Conservation (phyloP, 345 rosid genomes). For the Camelina laxa region DNA sequence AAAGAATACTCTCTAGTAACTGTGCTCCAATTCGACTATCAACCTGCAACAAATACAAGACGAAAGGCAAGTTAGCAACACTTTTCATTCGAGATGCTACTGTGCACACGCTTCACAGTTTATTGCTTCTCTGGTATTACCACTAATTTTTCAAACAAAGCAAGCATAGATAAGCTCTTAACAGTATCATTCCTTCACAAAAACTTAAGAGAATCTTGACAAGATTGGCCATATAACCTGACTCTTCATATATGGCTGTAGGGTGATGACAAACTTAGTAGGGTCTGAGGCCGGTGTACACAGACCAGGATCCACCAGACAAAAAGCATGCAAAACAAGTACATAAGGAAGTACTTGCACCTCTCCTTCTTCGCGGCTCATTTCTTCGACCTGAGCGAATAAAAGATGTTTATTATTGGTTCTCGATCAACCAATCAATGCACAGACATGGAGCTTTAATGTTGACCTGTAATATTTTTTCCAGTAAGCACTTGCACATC, state of each 20-base stretch:
- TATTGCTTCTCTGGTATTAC: slow-evolving; percentile 9
- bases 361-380: slow-evolving; percentile 71
- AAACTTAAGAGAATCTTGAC: slow-evolving; percentile 27
- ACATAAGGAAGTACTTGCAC: slow-evolving; percentile 76
- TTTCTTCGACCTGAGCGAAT: slow-evolving; percentile 78
- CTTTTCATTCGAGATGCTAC: slow-evolving; percentile 10
- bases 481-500: slow-evolving; percentile 97
- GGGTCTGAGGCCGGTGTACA: slow-evolving; percentile 94
- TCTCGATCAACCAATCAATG: slow-evolving; percentile 31
- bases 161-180: slow-evolving; percentile 27
- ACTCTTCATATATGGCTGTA: slow-evolving; percentile 94
- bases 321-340: slow-evolving; percentile 87
- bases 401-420: slow-evolving; percentile 28
- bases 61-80: slow-evolving; percentile 28
- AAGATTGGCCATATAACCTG: slow-evolving; percentile 58
- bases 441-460: slow-evolving; percentile 14
- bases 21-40: slow-evolving; percentile 86
- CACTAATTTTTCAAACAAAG: slow-evolving; percentile 17
- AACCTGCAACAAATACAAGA: slow-evolving; percentile 60
- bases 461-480: slow-evolving; percentile 91
- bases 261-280: slow-evolving; percentile 88
- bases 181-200: slow-evolving; percentile 27
- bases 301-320: slow-evolving; percentile 90
- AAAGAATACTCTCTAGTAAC: slow-evolving; percentile 91
- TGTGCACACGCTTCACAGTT: slow-evolving; percentile 14